These are phyloP conservation scores for Hortiboletus campestris DNA, from an alignment of 768 basidiomycete species.

Conservation along the genomic window DNA sequence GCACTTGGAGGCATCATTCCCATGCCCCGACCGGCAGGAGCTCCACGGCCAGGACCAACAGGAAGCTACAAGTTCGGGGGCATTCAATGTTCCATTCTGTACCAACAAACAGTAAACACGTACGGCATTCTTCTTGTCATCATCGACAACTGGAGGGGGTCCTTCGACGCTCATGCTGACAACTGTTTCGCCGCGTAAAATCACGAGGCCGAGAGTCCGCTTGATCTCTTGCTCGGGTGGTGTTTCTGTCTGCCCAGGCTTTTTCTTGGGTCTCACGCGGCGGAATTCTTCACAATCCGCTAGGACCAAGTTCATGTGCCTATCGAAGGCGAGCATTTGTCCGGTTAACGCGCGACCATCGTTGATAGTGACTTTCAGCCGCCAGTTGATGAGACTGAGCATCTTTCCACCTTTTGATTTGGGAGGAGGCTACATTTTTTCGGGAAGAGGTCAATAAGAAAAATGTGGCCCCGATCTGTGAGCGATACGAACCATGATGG, in stretches of 20 bases:
- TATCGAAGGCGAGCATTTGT: constrained; percentile 99
- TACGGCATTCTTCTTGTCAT: constrained; percentile 83
- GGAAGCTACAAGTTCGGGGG: constrained; percentile 54
- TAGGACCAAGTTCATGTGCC: constrained; percentile 98
- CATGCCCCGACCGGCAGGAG: constrained; percentile 97
- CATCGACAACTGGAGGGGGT: constrained; percentile 87
- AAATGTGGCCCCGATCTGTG: constrained; percentile 7
- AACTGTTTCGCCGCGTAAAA: constrained; percentile 93
- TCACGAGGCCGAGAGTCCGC: constrained; percentile 92
- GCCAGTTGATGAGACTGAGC: constrained; percentile 96
- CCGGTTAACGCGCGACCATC: constrained; percentile 95
- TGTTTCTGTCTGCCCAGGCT: constrained; percentile 70
- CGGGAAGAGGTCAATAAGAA: constrained; percentile 9
- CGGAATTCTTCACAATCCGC: constrained; percentile 99
- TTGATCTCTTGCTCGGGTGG: constrained; percentile 91
- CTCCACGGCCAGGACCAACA: constrained; percentile 88
- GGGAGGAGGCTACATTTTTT: constrained; percentile 71
- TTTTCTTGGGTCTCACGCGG: constrained; percentile 89
- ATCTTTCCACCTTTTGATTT: constrained; percentile 99
- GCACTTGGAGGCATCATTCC: constrained; percentile 87
- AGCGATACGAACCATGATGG: constrained; percentile 54
- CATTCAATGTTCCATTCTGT: constrained; percentile 16
- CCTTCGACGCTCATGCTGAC: constrained; percentile 95
- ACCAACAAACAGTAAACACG: constrained; percentile 28
- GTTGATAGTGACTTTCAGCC: constrained; percentile 95